A percentile compares a stretch with the other conserved stretches of the same genome.
Evolutionary conservation across 495 filamentous ascomycete species (phyloP).

Genomic region (Hamigera avellanea): DNA sequence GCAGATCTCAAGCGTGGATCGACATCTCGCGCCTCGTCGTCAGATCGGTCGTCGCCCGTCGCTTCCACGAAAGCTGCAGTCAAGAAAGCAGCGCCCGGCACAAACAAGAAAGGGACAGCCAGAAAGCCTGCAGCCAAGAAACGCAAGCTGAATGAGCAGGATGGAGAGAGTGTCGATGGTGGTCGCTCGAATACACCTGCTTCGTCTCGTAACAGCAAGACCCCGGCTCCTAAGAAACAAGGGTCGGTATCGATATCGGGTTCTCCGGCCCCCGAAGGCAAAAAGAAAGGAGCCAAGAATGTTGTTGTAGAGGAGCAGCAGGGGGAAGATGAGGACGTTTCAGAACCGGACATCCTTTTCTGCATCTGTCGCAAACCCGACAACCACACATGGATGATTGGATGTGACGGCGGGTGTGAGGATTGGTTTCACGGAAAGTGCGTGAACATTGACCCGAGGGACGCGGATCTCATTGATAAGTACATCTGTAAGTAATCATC

Average conservation of each 20-base stretch:
- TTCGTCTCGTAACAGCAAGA: conserved; percentile 38
- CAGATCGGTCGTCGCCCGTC: conserved; percentile 25
- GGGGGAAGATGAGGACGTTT: conserved; percentile 29
- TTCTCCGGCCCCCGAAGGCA: conserved; percentile 27
- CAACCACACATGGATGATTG: conserved; percentile 69
- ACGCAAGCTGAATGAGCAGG: conserved; percentile 38
- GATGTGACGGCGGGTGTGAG: conserved; percentile 58
- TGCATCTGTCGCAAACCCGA: conserved; percentile 63
- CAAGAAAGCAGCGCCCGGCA: conserved; percentile 24
- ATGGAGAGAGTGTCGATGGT: conserved; percentile 32
- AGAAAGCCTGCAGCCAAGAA: conserved; percentile 47
- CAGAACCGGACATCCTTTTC: conserved; percentile 37
- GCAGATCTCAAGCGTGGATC: conserved; percentile 26
- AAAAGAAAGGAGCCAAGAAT: conserved; percentile 22
- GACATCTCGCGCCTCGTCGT: conserved; percentile 20
- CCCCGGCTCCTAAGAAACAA: conserved; percentile 29
- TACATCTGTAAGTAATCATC: conserved; percentile 47
- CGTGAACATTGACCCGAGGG: conserved; percentile 47
- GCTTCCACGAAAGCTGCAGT: conserved; percentile 20
- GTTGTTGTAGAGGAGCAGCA: conserved; percentile 9
- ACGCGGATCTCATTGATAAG: conserved; percentile 54
- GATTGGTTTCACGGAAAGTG: conserved; percentile 69
- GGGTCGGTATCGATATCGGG: conserved; percentile 25
- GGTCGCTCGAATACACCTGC: conserved; percentile 34
- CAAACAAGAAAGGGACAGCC: conserved; percentile 40